Evolutionary conservation across 495 filamentous ascomycete genomes (phyloP).

Genomic region (Penicillium pancosmium): DNA sequence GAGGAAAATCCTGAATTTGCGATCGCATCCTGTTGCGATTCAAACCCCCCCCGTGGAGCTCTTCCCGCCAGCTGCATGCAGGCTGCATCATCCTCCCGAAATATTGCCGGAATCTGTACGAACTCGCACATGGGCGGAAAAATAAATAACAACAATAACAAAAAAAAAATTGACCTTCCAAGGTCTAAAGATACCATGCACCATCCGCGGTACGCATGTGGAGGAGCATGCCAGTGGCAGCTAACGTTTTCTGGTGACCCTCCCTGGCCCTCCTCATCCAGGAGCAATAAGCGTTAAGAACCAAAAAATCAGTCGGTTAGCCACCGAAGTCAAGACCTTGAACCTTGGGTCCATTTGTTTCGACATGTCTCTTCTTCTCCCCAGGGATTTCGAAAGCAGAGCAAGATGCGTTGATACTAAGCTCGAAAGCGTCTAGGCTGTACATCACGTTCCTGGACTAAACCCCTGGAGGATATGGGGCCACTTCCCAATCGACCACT

Average conservation of each 20-base stretch:
- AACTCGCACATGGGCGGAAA: conserved; percentile 2
- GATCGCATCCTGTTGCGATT: neutral
- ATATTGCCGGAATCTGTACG: neutral
- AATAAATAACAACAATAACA: neutral
- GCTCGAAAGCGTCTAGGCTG: conserved; percentile 11
- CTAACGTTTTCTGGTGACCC: neutral
- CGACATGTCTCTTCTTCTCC: conserved; percentile 11
- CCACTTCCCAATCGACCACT: conserved; percentile 16
- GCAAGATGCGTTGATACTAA: conserved; percentile 4
- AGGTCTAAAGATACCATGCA: neutral
- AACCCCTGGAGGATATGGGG: conserved; percentile 15
- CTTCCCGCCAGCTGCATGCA: conserved; percentile 1
- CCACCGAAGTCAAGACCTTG: conserved; percentile 6
- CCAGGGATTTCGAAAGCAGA: conserved; percentile 2
- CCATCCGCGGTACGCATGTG: neutral
- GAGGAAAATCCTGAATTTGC: neutral
- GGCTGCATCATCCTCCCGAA: conserved; percentile 7
- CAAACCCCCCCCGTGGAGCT: conserved; percentile 1
- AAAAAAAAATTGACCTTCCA: neutral
- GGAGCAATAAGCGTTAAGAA: neutral
- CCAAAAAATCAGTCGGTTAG: conserved; percentile 4
- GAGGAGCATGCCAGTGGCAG: neutral
- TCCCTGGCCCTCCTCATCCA: neutral
- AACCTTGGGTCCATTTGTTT: conserved; percentile 3
- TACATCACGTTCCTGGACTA: conserved; percentile 15